These are phyloP conservation scores for Cryptococcus sp. DNA, from an alignment of 1,284 basidiomycete species.

Conservation along the genomic window DNA sequence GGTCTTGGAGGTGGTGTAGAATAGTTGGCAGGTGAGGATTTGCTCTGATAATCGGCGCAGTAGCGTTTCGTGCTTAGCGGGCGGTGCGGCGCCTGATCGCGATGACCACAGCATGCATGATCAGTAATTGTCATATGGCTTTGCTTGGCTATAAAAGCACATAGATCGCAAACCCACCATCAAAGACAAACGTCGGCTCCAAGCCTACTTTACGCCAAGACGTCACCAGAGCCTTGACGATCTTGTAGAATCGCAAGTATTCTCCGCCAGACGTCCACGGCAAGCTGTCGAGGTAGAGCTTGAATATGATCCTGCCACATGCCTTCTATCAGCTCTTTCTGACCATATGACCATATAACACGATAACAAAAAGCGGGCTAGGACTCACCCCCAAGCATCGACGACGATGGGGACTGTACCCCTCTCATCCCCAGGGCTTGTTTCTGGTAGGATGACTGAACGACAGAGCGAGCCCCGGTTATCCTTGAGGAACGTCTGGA, in stretches of 20 bases:
- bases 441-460: constrained; percentile 54
- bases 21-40: constrained; percentile 68
- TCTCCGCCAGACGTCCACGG: constrained; percentile 87
- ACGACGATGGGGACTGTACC: constrained; percentile 62
- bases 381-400: constrained; percentile 84
- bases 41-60: constrained; percentile 62
- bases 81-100: constrained; percentile 66
- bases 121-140: neutral
- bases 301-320: constrained; percentile 70
- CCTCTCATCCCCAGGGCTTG: constrained; percentile 14
- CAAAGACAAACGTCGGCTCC: constrained; percentile 82
- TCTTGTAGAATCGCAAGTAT: constrained; percentile 63
- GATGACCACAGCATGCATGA: neutral
- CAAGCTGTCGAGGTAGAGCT: constrained; percentile 64
- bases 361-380: neutral
- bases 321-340: neutral
- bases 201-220: constrained; percentile 75
- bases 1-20: constrained; percentile 75
- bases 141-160: no score
- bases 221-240: constrained; percentile 61
- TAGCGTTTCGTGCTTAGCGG: constrained; percentile 71
- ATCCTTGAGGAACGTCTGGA: constrained; percentile 75
- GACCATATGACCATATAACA: neutral
- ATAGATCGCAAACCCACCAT: constrained; percentile 61
- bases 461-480: constrained; percentile 65